Evolutionary conservation across 2,329 filamentous ascomycete genomes (phyloP), one percentile per base, ranked within the genome.

Genomic region (Aspergillus alliaceus): DNA sequence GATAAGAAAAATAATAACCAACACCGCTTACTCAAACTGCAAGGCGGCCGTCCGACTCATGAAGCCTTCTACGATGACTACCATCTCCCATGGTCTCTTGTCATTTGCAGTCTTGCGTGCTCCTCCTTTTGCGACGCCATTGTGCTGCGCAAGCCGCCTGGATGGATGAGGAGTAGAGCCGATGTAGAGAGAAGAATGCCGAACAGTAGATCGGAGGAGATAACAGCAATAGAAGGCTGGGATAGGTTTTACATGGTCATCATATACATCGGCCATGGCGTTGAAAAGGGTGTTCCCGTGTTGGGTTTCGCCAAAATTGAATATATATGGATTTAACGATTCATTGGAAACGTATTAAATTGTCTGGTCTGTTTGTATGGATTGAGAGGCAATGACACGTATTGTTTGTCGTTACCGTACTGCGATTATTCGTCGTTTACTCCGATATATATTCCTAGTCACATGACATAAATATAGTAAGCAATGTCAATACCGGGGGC

Each of bases 221-320:
- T 99, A 98, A 71, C 95, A 96, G 64, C 90, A 91, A 71, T 98
- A 98, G 63, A 97, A 88, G 1, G 93, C 88, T 9, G 93, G 93
- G 22, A 98, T 91, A 0, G 82, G 79, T 62, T 76, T 77, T 82
- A 86, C 64, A 69, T 58, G 56, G n/a, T 68, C 57, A n/a, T 48
- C 48, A 9, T 60, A 57, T 11, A 37, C 51, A 6, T 59, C 39
- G 2, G 66, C 62, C 68, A 70, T 70, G 18, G 15, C 37, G 18
- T 1, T 24, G 7, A 14, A 22, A 32, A 4, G 31, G 42, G n/a
- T 18, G n/a, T 24, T 14, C 22, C 9, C 8, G 20, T 25, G 31
- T 22, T 29, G 15, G 18, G 22, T 22, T 11, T 34, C 15, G 7
- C 44, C 9, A 32, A 6, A 14, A 1, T 32, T 48, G 44, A 11